These are phyloP conservation scores for Saccharomycopsis fibuligera DNA, from an alignment of 805 yeast genomes.

Conservation along the genomic window DNA sequence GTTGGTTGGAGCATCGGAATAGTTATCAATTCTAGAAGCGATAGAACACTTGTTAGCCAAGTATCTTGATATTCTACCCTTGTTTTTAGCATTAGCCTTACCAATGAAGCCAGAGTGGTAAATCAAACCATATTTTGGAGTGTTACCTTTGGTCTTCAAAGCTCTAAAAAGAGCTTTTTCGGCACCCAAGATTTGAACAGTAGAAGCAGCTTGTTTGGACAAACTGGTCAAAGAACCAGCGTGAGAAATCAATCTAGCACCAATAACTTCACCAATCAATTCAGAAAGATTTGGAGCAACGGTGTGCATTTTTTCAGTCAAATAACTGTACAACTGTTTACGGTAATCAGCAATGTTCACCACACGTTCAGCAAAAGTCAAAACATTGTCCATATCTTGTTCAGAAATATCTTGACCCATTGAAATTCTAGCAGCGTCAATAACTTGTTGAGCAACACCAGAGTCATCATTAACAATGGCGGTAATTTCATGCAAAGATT, in stretches of 20 bases:
- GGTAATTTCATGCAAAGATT: constrained; percentile 83
- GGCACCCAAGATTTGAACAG: constrained; percentile 98
- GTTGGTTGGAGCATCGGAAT: constrained; percentile 88
- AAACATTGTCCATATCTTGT: constrained; percentile 86
- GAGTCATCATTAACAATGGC: constrained; percentile 84
- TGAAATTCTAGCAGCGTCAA: constrained; percentile 92
- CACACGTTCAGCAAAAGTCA: constrained; percentile 89
- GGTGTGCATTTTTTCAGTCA: constrained; percentile 92
- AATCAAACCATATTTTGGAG: constrained; percentile 95
- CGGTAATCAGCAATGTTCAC: constrained; percentile 90
- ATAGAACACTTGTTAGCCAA: constrained; percentile 98
- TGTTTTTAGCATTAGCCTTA: constrained; percentile 95
- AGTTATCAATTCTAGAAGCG: constrained; percentile 97
- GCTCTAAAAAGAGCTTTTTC: constrained; percentile 99
- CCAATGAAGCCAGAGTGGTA: constrained; percentile 97
- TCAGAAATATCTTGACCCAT: constrained; percentile 99
- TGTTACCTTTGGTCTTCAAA: constrained; percentile 94
- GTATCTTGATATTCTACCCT: constrained; percentile 98
- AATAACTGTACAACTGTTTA: constrained; percentile 71
- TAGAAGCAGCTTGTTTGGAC: constrained; percentile 98
- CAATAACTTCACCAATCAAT: constrained; percentile 97
- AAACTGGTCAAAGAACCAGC: constrained; percentile 96
- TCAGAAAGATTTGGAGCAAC: constrained; percentile 97
- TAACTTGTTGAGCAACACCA: constrained; percentile 82
- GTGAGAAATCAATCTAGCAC: constrained; percentile 96